Conservation (phyloP, 1,284 basidiomycete genomes). For the Meira nashicola region DNA sequence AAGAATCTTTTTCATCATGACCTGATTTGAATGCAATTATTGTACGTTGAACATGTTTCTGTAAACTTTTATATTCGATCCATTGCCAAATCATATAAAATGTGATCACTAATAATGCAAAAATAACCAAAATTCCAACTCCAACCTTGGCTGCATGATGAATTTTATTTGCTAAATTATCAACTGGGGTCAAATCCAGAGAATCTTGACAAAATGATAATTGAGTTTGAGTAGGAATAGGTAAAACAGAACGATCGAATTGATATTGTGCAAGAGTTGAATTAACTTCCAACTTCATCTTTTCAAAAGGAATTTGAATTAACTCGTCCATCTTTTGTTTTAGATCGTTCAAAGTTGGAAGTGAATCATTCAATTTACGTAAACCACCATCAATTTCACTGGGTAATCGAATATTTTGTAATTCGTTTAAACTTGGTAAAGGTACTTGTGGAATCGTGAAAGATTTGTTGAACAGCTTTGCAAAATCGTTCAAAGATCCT, state of each 20-base stretch:
- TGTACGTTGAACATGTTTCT: slow-evolving; percentile 21
- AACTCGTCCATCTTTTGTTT: slow-evolving; percentile 65
- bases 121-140: slow-evolving; percentile 18
- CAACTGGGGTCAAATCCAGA: slow-evolving; percentile 28
- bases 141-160: slow-evolving; percentile 18
- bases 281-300: slow-evolving; percentile 30
- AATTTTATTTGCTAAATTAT: slow-evolving; percentile 27
- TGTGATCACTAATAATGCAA: slow-evolving; percentile 22
- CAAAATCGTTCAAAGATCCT: slow-evolving; percentile 27
- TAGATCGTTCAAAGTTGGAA: slow-evolving; percentile 74
- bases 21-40: slow-evolving; percentile 18
- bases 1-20: slow-evolving; percentile 2
- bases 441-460: slow-evolving; percentile 24
- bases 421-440: slow-evolving; percentile 55
- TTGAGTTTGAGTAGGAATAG: slow-evolving; percentile 21
- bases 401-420: slow-evolving; percentile 77
- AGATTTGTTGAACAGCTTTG: slow-evolving; percentile 26
- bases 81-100: slow-evolving; percentile 23
- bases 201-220: slow-evolving; percentile 27
- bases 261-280: slow-evolving; percentile 22
- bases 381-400: slow-evolving; percentile 63
- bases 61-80: slow-evolving; percentile 28
- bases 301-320: slow-evolving; percentile 34
- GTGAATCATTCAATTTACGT: slow-evolving; percentile 55
- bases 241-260: slow-evolving; percentile 27